Conservation (phyloP, 2,329 filamentous ascomycete species). For the Phialophora expanda region DNA sequence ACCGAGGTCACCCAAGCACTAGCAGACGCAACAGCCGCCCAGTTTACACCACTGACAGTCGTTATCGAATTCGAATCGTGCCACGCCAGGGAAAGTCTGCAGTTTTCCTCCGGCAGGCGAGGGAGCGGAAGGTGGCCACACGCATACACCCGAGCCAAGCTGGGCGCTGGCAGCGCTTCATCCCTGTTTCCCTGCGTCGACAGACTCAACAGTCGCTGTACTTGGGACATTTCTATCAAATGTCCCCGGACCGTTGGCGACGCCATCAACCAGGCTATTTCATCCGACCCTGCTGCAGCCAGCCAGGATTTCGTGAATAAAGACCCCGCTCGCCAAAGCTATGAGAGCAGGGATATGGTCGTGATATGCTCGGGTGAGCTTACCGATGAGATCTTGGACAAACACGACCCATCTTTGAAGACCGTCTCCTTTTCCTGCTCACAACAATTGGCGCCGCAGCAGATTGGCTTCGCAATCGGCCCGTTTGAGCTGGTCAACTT, state of each 20-base stretch:
- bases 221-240: conserved; percentile 87
- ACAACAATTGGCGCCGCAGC: conserved; percentile 78
- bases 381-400: conserved; percentile 79
- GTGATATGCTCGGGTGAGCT: conserved; percentile 90
- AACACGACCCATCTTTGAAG: conserved; percentile 78
- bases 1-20: conserved; percentile 46
- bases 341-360: conserved; percentile 68
- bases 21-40: conserved; percentile 49
- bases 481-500: conserved; percentile 94
- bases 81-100: conserved; percentile 80
- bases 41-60: conserved; percentile 66
- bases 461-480: conserved; percentile 91
- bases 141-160: conserved; percentile 82
- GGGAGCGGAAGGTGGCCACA: conserved; percentile 86
- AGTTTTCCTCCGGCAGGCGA: conserved; percentile 85
- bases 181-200: conserved; percentile 95
- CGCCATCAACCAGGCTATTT: conserved; percentile 50
- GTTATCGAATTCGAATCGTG: conserved; percentile 78
- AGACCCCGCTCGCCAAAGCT: conserved; percentile 27
- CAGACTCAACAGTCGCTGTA: conserved; percentile 76
- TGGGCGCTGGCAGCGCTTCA: conserved; percentile 77
- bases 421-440: conserved; percentile 82
- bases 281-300: conserved; percentile 22
- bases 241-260: conserved; percentile 87
- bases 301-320: conserved; percentile 20